phyloP scores from a whole-genome alignment of 768 basidiomycete species.

The Melanogaster broomeanus region DNA sequence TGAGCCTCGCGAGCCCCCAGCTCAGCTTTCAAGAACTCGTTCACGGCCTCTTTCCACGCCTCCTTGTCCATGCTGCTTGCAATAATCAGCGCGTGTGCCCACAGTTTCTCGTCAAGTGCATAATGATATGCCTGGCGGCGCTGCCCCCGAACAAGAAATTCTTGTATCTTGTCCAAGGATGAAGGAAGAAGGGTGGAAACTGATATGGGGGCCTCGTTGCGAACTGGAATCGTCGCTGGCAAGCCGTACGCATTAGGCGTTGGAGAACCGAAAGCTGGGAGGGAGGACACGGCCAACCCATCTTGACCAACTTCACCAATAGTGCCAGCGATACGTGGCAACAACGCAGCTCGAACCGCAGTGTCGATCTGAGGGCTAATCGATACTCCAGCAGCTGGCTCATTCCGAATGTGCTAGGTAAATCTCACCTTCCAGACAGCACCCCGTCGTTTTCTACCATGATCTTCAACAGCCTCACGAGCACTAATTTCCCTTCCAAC shows the following conservation, averaged over 20 bases:
- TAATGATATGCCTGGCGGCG: constrained; percentile 84
- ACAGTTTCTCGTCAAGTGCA: constrained; percentile 85
- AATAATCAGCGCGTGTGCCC: constrained; percentile 96
- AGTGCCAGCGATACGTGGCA: constrained; percentile 52
- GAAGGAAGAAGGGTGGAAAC: constrained; percentile 61
- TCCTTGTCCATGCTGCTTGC: constrained; percentile 92
- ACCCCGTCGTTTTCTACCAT: constrained; percentile 91
- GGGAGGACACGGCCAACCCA: constrained; percentile 13
- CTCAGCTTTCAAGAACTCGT: constrained; percentile 81
- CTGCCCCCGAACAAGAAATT: constrained; percentile 80
- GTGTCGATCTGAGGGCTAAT: constrained; percentile 65
- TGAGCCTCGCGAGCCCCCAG: constrained; percentile 47
- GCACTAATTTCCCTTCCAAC: constrained; percentile 73
- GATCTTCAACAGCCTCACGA: constrained; percentile 73
- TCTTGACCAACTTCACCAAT: constrained; percentile 22
- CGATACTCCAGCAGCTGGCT: constrained; percentile 16
- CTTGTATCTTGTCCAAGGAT: constrained; percentile 75
- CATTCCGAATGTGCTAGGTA: not conserved
- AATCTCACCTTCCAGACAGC: constrained; percentile 78
- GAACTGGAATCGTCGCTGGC: constrained; percentile 17
- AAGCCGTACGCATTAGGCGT: constrained; percentile 18
- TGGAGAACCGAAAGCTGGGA: constrained; percentile 35
- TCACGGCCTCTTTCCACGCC: constrained; percentile 88
- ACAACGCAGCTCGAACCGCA: constrained; percentile 71
- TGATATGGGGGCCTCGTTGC: constrained; percentile 55